Conservation (phyloP, 176 grass and related monocot species). For the Triticum monococcum region DNA sequence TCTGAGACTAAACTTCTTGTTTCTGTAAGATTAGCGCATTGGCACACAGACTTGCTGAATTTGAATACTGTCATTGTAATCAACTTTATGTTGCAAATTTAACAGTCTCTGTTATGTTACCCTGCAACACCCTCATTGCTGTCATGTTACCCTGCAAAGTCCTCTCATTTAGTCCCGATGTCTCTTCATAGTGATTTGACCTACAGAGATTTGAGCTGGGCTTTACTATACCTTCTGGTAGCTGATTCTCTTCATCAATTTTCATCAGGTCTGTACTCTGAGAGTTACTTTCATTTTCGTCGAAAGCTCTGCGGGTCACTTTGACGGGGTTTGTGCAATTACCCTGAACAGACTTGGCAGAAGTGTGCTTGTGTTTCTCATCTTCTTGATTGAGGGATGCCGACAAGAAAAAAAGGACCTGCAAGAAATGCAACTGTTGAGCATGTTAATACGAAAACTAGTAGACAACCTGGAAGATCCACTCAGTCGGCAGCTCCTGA, state of each 20-base stretch:
- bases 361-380: neutral
- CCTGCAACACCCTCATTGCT: neutral
- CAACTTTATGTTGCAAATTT: neutral
- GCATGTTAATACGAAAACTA: constrained; percentile 37
- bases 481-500: constrained; percentile 45
- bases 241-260: neutral
- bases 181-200: neutral
- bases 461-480: constrained; percentile 49
- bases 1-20: neutral
- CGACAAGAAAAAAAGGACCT: constrained; percentile 67
- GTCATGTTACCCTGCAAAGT: neutral
- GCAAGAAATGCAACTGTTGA: constrained; percentile 56
- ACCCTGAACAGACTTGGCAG: neutral
- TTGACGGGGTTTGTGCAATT: neutral
- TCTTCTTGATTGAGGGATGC: constrained; percentile 54
- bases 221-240: neutral
- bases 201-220: neutral
- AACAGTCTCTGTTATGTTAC: neutral
- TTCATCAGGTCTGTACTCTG: neutral
- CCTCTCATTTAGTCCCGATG: neutral
- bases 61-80: neutral
- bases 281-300: neutral
- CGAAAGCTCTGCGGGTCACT: neutral
- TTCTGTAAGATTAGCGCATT: neutral
- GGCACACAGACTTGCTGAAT: neutral